Evolutionary conservation across 2,329 filamentous ascomycete species (phyloP), one percentile per base, ranked within the genome.

Genomic region (Penicillium sp.): DNA sequence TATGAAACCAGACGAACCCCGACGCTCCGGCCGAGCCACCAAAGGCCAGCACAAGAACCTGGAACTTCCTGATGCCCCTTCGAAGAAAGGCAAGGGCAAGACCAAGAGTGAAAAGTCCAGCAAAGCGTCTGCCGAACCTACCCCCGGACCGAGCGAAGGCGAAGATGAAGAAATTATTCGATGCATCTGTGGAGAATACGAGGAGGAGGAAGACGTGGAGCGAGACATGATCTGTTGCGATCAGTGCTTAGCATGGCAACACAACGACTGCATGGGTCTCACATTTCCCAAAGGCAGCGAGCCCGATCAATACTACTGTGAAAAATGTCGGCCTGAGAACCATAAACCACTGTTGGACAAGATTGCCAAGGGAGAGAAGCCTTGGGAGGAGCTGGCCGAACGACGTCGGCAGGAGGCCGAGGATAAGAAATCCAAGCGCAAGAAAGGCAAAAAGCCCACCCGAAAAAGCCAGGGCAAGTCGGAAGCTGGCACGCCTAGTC

Each of bases 201-300:
- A 85, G 52, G 84, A 88, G 50, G 84, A 89, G 43, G 85, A 90
- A 51, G 85, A 93, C 52, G 82, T 85, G 10, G 85, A 84, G 50
- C 83, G 92, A 54, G 82, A 88, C 35, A 96, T 94, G 88, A 95
- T 98, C 56, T 87, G 85, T 44, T 98, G 92, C 70, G 92, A 98
- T 64, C 79, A 77, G 31, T 98, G 92, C 65, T 80, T 79, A 32
- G 90, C 84, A 28, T 98, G 92, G 92, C 92, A 98, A 66, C 92
- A 98, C 66, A 95, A 95, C 57, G 82, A 93, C 47, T 98, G 92
- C 61, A 86, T 98, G 72, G 87, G 86, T 36, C 78, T 95, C 55
- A 79, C 82, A 31, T 87, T 85, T 52, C 78, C 82, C 20, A 84
- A 75, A 40, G 68, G 89, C 42, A 79, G 89, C 55, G 74, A 86